Percentiles rank a stretch among this genome's conserved stretches.
These are phyloP conservation scores for Melaleuca quinquenervia DNA, from an alignment of 345 rosid species.

Conservation along the genomic window DNA sequence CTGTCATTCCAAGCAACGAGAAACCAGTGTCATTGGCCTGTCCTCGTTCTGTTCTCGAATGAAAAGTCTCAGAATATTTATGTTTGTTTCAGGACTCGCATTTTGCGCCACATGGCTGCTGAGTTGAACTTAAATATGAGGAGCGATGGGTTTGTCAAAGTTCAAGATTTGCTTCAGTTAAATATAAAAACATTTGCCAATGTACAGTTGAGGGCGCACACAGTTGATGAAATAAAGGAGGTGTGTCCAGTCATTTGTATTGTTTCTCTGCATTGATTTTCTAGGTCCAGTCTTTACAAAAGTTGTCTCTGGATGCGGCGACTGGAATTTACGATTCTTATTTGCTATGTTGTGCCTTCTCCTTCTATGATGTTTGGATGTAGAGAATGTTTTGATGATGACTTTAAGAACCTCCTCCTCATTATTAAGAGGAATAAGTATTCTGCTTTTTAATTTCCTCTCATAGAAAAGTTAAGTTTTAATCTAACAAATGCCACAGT, in stretches of 20 bases:
- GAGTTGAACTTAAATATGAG: constrained; percentile 65
- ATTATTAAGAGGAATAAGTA: not conserved
- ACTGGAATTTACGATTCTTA: not conserved
- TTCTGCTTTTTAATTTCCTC: not conserved
- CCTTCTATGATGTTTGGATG: not conserved
- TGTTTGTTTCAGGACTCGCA: constrained; percentile 40
- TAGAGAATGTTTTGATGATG: not conserved
- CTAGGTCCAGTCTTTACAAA: not conserved
- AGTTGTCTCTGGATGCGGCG: not conserved
- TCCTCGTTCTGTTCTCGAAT: not conserved
- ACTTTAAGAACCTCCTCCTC: not conserved
- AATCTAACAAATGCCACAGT: not conserved
- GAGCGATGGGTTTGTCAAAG: constrained; percentile 76
- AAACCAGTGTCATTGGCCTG: not conserved
- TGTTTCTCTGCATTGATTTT: not conserved
- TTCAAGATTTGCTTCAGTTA: constrained; percentile 56
- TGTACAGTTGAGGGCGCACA: constrained; percentile 54
- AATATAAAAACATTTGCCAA: constrained; percentile 64
- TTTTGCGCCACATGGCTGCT: constrained; percentile 71
- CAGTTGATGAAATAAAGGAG: constrained; percentile 70
- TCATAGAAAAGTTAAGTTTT: not conserved
- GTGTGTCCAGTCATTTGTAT: constrained; percentile 15
- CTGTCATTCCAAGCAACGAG: not conserved
- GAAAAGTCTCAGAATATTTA: not conserved
- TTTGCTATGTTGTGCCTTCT: not conserved